phyloP scores from a whole-genome alignment of 2,329 filamentous ascomycete genomes.

The Monascus ruber region DNA sequence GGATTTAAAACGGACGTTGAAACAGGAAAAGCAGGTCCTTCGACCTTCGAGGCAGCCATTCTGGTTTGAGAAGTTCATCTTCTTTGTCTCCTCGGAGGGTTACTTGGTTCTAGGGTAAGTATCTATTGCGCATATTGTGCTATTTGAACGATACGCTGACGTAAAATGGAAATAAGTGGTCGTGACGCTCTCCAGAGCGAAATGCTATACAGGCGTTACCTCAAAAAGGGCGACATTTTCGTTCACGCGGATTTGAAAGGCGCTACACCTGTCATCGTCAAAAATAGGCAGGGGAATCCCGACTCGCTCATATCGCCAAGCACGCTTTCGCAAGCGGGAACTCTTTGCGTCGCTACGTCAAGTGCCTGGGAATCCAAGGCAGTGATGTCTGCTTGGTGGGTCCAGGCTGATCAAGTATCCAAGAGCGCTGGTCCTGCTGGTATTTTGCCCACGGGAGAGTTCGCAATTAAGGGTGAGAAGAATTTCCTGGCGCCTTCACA shows the following conservation, averaged over 20 bases:
- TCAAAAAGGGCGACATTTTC: slow-evolving; percentile 83
- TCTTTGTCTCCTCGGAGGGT: slow-evolving; percentile 91
- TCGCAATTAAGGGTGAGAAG: slow-evolving; percentile 75
- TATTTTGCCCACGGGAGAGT: slow-evolving; percentile 65
- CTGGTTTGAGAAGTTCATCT: slow-evolving; percentile 97
- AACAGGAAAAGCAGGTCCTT: slow-evolving; percentile 81
- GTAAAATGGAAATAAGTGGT: slow-evolving; percentile 34
- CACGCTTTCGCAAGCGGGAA: slow-evolving; percentile 82
- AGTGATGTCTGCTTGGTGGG: slow-evolving; percentile 94
- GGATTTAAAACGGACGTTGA: slow-evolving; percentile 76
- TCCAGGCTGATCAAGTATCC: slow-evolving; percentile 76
- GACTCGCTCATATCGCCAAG: slow-evolving; percentile 84
- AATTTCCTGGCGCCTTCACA: slow-evolving; percentile 83
- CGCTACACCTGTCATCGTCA: slow-evolving; percentile 76
- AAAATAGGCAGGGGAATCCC: slow-evolving; percentile 66
- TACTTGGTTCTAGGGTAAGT: slow-evolving; percentile 69
- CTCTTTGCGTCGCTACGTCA: slow-evolving; percentile 71
- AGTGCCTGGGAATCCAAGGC: slow-evolving; percentile 95
- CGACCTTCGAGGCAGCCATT: slow-evolving; percentile 70
- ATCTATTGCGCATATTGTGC: background rate
- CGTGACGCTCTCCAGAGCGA: slow-evolving; percentile 86
- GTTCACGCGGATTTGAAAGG: slow-evolving; percentile 82
- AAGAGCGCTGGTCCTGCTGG: slow-evolving; percentile 74
- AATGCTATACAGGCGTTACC: slow-evolving; percentile 73
- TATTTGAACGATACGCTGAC: background rate